Percentiles rank a stretch among this genome's conserved stretches.
Evolutionary conservation across 306 rosid genomes (phyloP).

Genomic region (Inga oerstediana): DNA sequence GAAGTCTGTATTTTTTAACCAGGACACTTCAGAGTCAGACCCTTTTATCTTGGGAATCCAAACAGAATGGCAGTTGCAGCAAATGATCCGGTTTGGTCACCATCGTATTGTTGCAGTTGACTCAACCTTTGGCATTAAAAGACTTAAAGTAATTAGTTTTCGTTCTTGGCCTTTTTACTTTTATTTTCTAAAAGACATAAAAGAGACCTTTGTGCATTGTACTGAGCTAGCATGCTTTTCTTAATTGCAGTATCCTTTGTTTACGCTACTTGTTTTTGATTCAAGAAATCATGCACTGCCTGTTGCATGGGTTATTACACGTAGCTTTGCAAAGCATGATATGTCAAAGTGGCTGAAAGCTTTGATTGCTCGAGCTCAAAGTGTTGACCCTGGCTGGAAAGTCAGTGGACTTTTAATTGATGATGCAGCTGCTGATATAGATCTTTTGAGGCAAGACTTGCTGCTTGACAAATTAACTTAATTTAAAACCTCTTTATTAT

Average conservation of each 20-base stretch:
- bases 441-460: constrained; percentile 75
- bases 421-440: constrained; percentile 87
- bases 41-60: constrained; percentile 91
- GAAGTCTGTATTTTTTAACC: constrained; percentile 78
- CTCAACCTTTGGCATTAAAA: constrained; percentile 88
- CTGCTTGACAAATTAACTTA: constrained; percentile 29
- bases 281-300: constrained; percentile 97
- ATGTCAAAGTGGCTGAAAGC: constrained; percentile 88
- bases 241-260: constrained; percentile 84
- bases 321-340: constrained; percentile 86
- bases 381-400: constrained; percentile 83
- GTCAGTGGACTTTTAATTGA: constrained; percentile 84
- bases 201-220: neutral
- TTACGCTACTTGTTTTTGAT: constrained; percentile 91
- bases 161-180: neutral
- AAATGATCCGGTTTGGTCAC: constrained; percentile 94
- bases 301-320: constrained; percentile 93
- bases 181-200: constrained; percentile 11
- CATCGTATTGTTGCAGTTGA: constrained; percentile 79
- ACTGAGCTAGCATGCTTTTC: constrained; percentile 36
- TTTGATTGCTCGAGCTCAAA: constrained; percentile 65
- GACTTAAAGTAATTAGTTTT: constrained; percentile 70
- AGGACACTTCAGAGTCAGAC: constrained; percentile 81
- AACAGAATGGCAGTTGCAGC: constrained; percentile 98
- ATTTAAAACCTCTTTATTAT: neutral